Evolutionary conservation across 2,329 filamentous ascomycete genomes (phyloP).

Genomic region (Plenodomus tracheiphilus): DNA sequence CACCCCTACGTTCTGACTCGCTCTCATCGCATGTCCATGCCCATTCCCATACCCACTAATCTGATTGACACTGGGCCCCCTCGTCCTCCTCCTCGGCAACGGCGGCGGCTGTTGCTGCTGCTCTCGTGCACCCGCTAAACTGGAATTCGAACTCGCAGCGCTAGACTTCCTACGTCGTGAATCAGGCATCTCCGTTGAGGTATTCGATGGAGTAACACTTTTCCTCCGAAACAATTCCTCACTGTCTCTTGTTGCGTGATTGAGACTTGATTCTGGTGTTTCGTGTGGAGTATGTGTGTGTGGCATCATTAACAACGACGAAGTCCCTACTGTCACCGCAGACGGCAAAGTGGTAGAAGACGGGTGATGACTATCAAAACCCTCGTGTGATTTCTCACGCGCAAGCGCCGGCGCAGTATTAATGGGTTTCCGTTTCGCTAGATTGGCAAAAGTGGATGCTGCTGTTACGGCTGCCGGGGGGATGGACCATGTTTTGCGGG

Average conservation of each 20-base stretch:
- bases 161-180: background rate
- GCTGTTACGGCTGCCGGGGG: conserved; percentile 51
- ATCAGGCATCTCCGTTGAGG: conserved; percentile 1
- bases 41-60: background rate
- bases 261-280: conserved; percentile 6
- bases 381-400: conserved; percentile 10
- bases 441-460: conserved; percentile 35
- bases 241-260: background rate
- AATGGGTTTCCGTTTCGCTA: conserved; percentile 68
- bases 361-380: conserved; percentile 9
- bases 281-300: background rate
- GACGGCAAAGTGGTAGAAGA: too few relatives aligned
- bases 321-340: too few relatives aligned
- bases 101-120: conserved; percentile 42
- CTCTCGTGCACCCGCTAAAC: conserved; percentile 2
- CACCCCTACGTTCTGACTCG: conserved; percentile 5
- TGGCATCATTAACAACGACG: too few relatives aligned
- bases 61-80: conserved; percentile 33
- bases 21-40: conserved; percentile 5
- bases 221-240: conserved; percentile 12
- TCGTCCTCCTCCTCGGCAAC: conserved; percentile 53
- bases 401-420: conserved; percentile 1
- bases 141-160: background rate
- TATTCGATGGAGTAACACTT: conserved; percentile 2
- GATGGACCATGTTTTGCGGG: conserved; percentile 54